These are phyloP conservation scores for Athelia sp. DNA, from an alignment of 1,284 basidiomycete genomes.

Conservation along the genomic window DNA sequence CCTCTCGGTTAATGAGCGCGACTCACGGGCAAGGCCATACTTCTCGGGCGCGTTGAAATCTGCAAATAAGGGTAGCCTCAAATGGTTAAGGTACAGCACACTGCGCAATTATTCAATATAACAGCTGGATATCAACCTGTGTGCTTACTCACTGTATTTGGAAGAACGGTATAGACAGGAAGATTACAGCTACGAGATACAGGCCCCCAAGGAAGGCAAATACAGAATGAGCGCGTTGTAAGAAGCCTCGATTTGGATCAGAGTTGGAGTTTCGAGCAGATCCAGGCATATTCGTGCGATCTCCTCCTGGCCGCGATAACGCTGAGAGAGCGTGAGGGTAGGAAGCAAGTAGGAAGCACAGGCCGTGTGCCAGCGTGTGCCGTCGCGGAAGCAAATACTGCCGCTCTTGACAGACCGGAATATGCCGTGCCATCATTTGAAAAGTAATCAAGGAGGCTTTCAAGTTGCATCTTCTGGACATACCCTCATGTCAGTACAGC, in stretches of 20 bases:
- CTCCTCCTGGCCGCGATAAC: too few relatives aligned
- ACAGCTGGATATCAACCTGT: constrained; percentile 5
- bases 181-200: constrained; percentile 50
- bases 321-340: too few relatives aligned
- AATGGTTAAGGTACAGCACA: constrained; percentile 61
- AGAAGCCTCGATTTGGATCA: background rate
- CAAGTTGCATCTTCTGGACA: too few relatives aligned
- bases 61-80: constrained; percentile 61
- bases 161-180: constrained; percentile 58
- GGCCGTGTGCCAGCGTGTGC: too few relatives aligned
- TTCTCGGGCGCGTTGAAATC: constrained; percentile 65
- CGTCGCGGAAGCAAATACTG: too few relatives aligned
- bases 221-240: constrained; percentile 20
- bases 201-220: constrained; percentile 39
- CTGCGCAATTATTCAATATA: constrained; percentile 23
- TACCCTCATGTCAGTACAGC: too few relatives aligned
- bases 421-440: too few relatives aligned
- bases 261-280: background rate
- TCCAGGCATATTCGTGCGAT: background rate
- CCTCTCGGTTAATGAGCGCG: background rate
- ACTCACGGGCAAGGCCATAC: constrained; percentile 79
- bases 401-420: too few relatives aligned
- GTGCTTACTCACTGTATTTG: constrained; percentile 64
- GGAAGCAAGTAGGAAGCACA: too few relatives aligned
- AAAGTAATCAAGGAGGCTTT: too few relatives aligned